These are phyloP conservation scores for Cyberlindnera americana DNA, from an alignment of 805 yeast genomes.

Conservation along the genomic window DNA sequence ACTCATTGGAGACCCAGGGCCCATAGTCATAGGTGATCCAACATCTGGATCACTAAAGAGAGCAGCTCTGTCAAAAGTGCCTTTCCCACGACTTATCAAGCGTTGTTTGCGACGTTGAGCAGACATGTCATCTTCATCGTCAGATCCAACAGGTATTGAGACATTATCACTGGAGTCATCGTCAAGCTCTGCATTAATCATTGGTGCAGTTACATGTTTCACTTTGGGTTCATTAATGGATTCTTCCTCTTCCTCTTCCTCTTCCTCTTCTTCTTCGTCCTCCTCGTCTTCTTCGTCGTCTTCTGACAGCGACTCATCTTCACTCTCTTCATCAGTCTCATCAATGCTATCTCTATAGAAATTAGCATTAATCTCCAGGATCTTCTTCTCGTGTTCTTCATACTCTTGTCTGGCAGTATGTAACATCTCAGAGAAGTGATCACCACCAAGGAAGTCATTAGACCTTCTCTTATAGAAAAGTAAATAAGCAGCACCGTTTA, in stretches of 20 bases:
- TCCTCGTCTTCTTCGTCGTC: too few species aligned
- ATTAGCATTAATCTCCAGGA: conserved; percentile 23
- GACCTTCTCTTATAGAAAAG: conserved; percentile 69
- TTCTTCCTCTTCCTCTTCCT: conserved; percentile 12
- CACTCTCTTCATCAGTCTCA: conserved; percentile 14
- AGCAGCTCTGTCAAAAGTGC: conserved; percentile 2
- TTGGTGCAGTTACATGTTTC: conserved; percentile 4
- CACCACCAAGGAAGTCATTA: conserved; percentile 44
- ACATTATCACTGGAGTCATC: conserved; percentile 21
- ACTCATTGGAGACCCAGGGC: conserved; percentile 29
- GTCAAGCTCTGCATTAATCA: conserved; percentile 7
- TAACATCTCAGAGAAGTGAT: conserved; percentile 38
- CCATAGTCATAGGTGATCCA: conserved; percentile 28
- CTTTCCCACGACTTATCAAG: conserved; percentile 20
- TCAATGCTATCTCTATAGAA: conserved; percentile 28
- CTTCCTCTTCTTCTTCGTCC: conserved; percentile 12
- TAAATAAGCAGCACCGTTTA: conserved; percentile 81
- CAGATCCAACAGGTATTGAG: conserved; percentile 24
- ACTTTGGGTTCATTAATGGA: conserved; percentile 4
- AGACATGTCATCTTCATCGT: conserved; percentile 22
- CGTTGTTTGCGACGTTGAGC: conserved; percentile 27
- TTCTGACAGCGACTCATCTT: background rate
- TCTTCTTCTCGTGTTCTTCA: conserved; percentile 23
- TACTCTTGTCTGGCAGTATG: conserved; percentile 37
- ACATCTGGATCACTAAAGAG: conserved; percentile 13